These are phyloP conservation scores for Mycena pura DNA, from an alignment of 768 basidiomycete genomes.

Conservation along the genomic window DNA sequence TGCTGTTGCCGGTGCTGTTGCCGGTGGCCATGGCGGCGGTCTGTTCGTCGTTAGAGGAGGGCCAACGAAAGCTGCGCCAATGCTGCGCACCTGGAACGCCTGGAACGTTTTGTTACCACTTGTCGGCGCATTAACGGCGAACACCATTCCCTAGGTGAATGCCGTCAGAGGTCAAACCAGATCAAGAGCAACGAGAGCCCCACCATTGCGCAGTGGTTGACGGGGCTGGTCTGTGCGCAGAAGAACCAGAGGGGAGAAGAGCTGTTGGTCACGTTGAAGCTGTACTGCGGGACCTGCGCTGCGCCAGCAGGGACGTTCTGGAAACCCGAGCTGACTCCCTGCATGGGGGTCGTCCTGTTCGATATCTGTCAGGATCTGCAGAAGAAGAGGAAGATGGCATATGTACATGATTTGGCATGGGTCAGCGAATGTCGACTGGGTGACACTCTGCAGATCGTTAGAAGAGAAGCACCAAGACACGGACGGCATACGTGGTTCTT, in stretches of 20 bases:
- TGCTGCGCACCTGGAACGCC: constrained; percentile 38
- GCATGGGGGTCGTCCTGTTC: constrained; percentile 31
- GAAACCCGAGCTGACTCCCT: constrained; percentile 51
- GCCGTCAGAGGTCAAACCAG: no score
- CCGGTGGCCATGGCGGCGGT: constrained; percentile 14
- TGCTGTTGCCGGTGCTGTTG: constrained; percentile 9
- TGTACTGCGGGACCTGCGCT: constrained; percentile 42
- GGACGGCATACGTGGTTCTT: constrained; percentile 42
- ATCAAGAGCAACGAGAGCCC: no score
- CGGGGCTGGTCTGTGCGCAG: constrained; percentile 42
- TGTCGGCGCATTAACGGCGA: constrained; percentile 47
- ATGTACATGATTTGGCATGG: constrained; percentile 45
- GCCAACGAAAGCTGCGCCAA: not conserved
- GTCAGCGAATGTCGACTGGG: constrained; percentile 52
- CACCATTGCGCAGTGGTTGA: no score
- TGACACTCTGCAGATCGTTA: constrained; percentile 41
- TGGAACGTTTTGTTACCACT: constrained; percentile 44
- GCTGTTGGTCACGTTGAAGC: constrained; percentile 45
- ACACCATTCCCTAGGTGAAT: constrained; percentile 51
- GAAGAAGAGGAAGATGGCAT: not conserved
- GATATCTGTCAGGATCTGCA: not conserved
- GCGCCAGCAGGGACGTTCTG: constrained; percentile 36
- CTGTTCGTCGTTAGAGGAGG: not conserved
- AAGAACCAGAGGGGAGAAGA: constrained; percentile 53
- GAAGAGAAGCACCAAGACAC: not conserved